Base-by-base conservation (phyloP, 129 eudicot species). In the Glebionis coronaria region DNA sequence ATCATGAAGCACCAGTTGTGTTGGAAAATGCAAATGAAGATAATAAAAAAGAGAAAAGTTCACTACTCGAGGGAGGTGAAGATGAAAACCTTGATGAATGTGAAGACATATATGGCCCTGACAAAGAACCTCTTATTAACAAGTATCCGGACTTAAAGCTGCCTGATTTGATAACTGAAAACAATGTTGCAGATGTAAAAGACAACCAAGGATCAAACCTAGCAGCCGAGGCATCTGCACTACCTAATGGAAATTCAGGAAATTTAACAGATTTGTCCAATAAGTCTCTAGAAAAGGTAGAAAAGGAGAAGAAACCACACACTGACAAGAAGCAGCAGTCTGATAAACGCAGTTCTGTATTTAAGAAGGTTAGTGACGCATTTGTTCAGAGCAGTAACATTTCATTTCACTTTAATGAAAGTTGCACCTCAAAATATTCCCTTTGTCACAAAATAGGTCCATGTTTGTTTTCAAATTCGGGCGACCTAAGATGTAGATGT, bases 31-130 rank as follows among this genome's bases (percentile, higher is more conserved):
- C 40, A 35, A 35, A 35, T 35, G 40, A 35, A 19, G 68, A 79
- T 57, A 12, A 45, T 21, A 19, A 27, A 49, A 54, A 56, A 15
- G 81, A 74, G 19, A 68, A 69, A 56, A 52, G 45, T 46, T 40
- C 73, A 61, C 15, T 46, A 10, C 55, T 58, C 25, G 86, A 62
- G 50, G 88, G 66, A 71, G 76, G 70, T 61, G 90, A 79, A 59
- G 95, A 88, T 62, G 86, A 64, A 29, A 73, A 79, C 49, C 70
- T 81, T 66, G 91, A 78, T 51, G 98, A 93, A 69, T 84, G 90
- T 73, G 97, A 93, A 80, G 97, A 82, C 29, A 77, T 89, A 69
- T 93, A 93, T 79, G 97, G 96, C 53, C 98, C 98, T 15, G 98
- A 86, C 62, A 92, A 82, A 83, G 96, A 85, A 71, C 96, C 91